A percentile compares a stretch with the other conserved stretches of the same genome.
These are phyloP conservation scores for Daldinia childiae DNA, from an alignment of 495 filamentous ascomycete species.

Conservation along the genomic window DNA sequence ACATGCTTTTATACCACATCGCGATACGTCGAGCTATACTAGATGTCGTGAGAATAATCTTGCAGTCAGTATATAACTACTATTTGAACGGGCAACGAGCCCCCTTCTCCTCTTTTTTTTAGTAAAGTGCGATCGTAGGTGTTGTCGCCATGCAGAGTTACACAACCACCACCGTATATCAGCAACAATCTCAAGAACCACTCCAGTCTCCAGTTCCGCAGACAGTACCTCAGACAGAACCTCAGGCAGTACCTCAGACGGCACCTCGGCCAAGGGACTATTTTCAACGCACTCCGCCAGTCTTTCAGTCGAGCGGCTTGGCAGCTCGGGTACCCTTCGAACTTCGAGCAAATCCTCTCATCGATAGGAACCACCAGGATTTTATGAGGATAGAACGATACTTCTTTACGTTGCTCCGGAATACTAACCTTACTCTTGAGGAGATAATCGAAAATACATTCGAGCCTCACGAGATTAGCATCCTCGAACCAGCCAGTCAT, in stretches of 20 bases:
- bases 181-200: conserved; percentile 1
- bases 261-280: neutral
- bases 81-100: neutral
- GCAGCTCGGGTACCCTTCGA: conserved; percentile 26
- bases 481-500: conserved; percentile 32
- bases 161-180: neutral
- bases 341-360: conserved; percentile 23
- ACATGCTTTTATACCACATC: neutral
- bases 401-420: conserved; percentile 34
- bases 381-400: conserved; percentile 36
- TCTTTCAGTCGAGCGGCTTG: neutral
- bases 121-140: neutral
- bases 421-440: conserved; percentile 23
- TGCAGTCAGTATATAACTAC: neutral
- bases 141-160: conserved; percentile 16
- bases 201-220: neutral
- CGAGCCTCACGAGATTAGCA: conserved; percentile 37
- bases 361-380: conserved; percentile 16
- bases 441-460: conserved; percentile 40
- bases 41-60: conserved; percentile 17
- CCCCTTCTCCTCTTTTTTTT: conserved; percentile 2
- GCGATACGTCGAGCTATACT: neutral
- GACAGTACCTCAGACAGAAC: neutral
- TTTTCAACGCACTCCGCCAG: neutral
- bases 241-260: neutral